phyloP scores from a whole-genome alignment of 2,329 filamentous ascomycete species.

The Microcyclospora pomicola region DNA sequence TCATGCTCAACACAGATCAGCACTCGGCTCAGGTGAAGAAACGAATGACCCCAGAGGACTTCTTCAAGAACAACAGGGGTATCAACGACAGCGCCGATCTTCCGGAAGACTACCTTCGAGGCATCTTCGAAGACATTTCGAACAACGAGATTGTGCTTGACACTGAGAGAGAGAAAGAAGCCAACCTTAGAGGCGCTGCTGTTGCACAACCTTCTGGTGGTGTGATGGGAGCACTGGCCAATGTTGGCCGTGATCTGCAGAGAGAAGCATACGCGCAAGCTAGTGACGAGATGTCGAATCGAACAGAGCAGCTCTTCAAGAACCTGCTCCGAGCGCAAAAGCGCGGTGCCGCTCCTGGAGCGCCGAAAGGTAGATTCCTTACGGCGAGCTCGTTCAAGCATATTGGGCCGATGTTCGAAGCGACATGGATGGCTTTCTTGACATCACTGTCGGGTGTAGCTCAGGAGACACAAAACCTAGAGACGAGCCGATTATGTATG shows the following conservation, averaged over 20 bases:
- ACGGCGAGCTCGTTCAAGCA: conserved; percentile 88
- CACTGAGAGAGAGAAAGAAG: conserved; percentile 80
- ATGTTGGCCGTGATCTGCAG: conserved; percentile 80
- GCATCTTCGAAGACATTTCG: conserved; percentile 85
- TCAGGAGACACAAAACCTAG: conserved; percentile 83
- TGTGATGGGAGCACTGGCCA: conserved; percentile 55
- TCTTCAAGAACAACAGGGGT: conserved; percentile 96
- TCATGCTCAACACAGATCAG: conserved; percentile 89
- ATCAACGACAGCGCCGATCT: conserved; percentile 95
- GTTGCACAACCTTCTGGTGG: conserved; percentile 34
- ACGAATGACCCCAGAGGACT: conserved; percentile 91
- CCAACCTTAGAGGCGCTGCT: conserved; percentile 51
- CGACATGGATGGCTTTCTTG: conserved; percentile 98
- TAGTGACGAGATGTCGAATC: conserved; percentile 81
- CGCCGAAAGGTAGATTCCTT: conserved; percentile 61
- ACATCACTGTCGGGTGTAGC: conserved; percentile 87
- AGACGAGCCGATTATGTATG: conserved; percentile 82
- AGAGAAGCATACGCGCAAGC: conserved; percentile 88
- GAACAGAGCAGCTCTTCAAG: conserved; percentile 78
- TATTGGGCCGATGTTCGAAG: conserved; percentile 95
- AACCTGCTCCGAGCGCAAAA: conserved; percentile 82
- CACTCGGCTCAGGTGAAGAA: conserved; percentile 78
- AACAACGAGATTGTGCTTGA: conserved; percentile 87
- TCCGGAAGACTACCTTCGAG: conserved; percentile 77
- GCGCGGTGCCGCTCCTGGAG: conserved; percentile 38